Percentiles rank a stretch among this genome's conserved stretches.
These are phyloP conservation scores for Cladosporium velox DNA, from an alignment of 2,329 filamentous ascomycete genomes.

Conservation along the genomic window DNA sequence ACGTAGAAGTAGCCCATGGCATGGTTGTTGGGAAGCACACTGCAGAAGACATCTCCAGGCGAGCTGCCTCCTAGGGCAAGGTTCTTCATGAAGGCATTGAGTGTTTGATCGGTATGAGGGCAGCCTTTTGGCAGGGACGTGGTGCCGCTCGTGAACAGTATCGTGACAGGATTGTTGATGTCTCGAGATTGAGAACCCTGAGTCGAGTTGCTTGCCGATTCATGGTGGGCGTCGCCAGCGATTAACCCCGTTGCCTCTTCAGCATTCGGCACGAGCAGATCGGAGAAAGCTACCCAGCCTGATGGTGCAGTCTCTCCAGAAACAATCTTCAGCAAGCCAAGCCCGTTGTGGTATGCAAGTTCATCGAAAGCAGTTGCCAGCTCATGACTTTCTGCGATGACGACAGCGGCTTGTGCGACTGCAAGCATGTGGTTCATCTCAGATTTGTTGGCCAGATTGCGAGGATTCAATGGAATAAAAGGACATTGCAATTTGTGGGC, in stretches of 20 bases:
- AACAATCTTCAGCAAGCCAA: not conserved
- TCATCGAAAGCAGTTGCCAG: not conserved
- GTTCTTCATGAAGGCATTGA: conserved; percentile 16
- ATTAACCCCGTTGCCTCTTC: not conserved
- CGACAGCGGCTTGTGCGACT: not conserved
- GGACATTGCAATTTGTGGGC: conserved; percentile 20
- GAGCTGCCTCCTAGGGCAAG: not conserved
- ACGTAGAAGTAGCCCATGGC: conserved; percentile 12
- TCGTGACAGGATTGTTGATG: not conserved
- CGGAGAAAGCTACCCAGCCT: not conserved
- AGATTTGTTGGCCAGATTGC: conserved; percentile 14
- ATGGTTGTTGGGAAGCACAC: conserved; percentile 2
- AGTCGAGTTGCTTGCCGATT: not conserved
- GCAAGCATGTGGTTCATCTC: conserved; percentile 21
- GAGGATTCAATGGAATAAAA: conserved; percentile 23
- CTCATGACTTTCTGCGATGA: not conserved
- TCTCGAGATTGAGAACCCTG: not conserved
- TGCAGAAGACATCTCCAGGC: not conserved
- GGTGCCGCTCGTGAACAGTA: conserved; percentile 21
- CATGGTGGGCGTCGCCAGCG: not conserved
- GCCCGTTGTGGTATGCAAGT: not conserved
- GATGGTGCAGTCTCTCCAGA: not conserved
- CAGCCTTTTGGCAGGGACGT: conserved; percentile 23
- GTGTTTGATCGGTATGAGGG: conserved; percentile 17
- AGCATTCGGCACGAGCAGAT: not conserved